Conservation (phyloP, 768 basidiomycete genomes). For the Strobilomyces echinocephalus region DNA sequence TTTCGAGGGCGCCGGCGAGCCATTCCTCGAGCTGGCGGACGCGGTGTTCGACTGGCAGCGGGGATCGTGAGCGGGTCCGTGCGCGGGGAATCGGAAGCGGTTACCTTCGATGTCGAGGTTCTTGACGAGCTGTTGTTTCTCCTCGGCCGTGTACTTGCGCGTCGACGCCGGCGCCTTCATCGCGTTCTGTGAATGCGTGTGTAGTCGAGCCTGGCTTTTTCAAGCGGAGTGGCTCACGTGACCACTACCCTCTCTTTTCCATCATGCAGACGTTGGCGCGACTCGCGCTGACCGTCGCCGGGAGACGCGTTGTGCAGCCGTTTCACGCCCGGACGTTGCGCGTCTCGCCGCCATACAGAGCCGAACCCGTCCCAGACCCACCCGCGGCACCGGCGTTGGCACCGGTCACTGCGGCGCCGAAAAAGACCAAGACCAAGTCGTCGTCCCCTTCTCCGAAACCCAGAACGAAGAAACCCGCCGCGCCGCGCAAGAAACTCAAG, state of each 20-base stretch:
- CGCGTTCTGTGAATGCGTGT: background rate
- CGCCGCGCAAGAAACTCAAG: slow-evolving; percentile 7
- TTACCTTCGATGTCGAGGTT: slow-evolving; percentile 80
- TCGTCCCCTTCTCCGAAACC: background rate
- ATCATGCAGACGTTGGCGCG: slow-evolving; percentile 2
- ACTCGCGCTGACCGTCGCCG: slow-evolving; percentile 12
- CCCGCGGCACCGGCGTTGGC: background rate
- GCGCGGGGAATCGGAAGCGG: slow-evolving; percentile 3
- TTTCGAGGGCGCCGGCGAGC: slow-evolving; percentile 68
- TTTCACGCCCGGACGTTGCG: slow-evolving; percentile 9
- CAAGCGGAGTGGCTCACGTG: slow-evolving; percentile 6
- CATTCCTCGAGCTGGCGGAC: slow-evolving; percentile 70
- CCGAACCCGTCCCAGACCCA: background rate
- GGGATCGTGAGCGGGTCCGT: background rate
- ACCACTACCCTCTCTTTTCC: background rate
- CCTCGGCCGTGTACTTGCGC: slow-evolving; percentile 52
- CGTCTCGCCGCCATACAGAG: background rate
- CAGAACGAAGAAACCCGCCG: background rate
- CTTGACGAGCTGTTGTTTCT: slow-evolving; percentile 68
- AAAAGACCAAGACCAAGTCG: background rate
- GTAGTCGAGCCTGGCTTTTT: too few species aligned
- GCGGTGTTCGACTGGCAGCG: slow-evolving; percentile 60
- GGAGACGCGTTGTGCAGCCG: slow-evolving; percentile 17
- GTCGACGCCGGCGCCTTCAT: slow-evolving; percentile 23
- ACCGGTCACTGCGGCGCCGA: background rate